phyloP scores from a whole-genome alignment of 176 grass and related monocot species.

The Carex myosuroides region DNA sequence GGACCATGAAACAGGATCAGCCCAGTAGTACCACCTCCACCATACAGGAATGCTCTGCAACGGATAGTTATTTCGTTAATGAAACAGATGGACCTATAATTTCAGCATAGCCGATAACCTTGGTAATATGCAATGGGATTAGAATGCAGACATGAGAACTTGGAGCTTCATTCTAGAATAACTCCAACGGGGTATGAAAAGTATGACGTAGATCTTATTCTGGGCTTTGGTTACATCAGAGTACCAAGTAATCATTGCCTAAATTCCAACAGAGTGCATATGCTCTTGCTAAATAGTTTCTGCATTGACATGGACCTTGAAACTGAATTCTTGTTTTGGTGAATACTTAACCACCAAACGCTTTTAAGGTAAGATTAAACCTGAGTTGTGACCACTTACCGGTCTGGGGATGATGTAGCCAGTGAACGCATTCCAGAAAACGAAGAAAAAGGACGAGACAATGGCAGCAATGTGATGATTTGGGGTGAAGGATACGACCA shows the following conservation, averaged over 20 bases:
- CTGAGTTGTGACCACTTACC: slow-evolving; percentile 30
- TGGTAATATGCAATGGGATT: background rate
- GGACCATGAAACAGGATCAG: slow-evolving; percentile 65
- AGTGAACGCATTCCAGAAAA: slow-evolving; percentile 75
- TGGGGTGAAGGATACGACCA: slow-evolving; percentile 56
- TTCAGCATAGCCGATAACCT: background rate
- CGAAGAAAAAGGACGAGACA: slow-evolving; percentile 40
- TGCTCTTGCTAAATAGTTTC: background rate
- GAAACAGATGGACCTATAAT: slow-evolving; percentile 1
- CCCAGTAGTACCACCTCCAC: slow-evolving; percentile 99
- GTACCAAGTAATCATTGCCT: background rate
- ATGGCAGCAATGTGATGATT: slow-evolving; percentile 50
- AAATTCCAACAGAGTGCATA: background rate
- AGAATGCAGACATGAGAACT: background rate
- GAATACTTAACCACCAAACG: background rate
- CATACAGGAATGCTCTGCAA: slow-evolving; percentile 58
- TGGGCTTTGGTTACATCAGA: background rate
- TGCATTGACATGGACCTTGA: background rate
- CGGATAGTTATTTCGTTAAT: slow-evolving; percentile 6
- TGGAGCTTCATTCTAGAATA: background rate
- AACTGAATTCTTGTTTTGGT: background rate
- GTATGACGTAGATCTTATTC: background rate
- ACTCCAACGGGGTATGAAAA: background rate
- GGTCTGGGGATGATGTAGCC: slow-evolving; percentile 60
- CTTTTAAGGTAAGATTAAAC: too few relatives aligned